phyloP scores from a whole-genome alignment of 306 rosid species.

The Malus asiatica region DNA sequence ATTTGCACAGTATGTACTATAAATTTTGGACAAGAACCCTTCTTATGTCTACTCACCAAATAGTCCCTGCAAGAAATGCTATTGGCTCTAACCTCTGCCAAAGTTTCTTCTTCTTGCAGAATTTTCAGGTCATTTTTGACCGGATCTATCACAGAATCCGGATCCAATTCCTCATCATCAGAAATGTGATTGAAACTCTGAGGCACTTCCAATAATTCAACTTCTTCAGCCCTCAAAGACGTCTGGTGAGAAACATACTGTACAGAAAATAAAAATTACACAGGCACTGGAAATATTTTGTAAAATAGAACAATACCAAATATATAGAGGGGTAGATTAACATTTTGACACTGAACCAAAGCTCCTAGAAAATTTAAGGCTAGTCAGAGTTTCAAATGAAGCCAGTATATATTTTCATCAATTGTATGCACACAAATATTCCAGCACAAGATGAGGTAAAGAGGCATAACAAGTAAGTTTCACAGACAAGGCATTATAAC shows the following conservation, averaged over 20 bases:
- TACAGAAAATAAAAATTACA: slow-evolving; percentile 2
- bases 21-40: too few relatives aligned
- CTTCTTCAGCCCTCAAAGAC: slow-evolving; percentile 32
- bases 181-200: slow-evolving; percentile 6
- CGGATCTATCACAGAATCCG: slow-evolving; percentile 29
- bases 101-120: slow-evolving; percentile 41
- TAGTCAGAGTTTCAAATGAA: not conserved
- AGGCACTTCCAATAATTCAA: slow-evolving; percentile 46
- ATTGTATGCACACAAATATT: not conserved
- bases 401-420: not conserved
- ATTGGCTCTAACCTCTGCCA: slow-evolving; percentile 39
- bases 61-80: slow-evolving; percentile 18
- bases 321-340: not conserved
- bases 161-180: slow-evolving; percentile 18
- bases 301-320: slow-evolving; percentile 3
- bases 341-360: not conserved
- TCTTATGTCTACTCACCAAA: slow-evolving; percentile 38
- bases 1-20: too few relatives aligned
- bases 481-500: not conserved
- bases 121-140: slow-evolving; percentile 28
- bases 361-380: not conserved
- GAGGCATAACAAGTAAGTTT: not conserved
- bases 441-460: not conserved
- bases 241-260: slow-evolving; percentile 54
- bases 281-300: not conserved